phyloP scores from a whole-genome alignment of 257 asterid genomes.

The Ehretia macrophylla region DNA sequence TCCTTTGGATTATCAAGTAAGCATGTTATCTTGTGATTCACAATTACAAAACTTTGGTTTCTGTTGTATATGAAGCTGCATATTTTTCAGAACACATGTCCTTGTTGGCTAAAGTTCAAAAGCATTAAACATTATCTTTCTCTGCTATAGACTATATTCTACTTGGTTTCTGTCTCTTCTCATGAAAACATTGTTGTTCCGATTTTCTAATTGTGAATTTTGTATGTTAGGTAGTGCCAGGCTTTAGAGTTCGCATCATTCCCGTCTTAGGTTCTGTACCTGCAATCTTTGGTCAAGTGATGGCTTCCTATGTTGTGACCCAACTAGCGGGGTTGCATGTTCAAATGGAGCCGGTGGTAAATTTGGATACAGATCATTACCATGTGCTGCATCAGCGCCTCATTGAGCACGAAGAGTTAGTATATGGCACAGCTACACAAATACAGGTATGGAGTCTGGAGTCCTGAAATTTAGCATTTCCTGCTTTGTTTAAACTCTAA shows the following conservation, averaged over 20 bases:
- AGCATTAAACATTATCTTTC: background rate
- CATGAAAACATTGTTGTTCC: background rate
- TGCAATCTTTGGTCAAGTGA: constrained; percentile 94
- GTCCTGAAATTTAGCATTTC: constrained; percentile 6
- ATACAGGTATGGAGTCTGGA: constrained; percentile 56
- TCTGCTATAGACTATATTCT: background rate
- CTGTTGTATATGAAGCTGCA: too few species aligned
- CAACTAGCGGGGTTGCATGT: constrained; percentile 77
- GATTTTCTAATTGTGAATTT: constrained; percentile 11
- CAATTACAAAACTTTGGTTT: constrained; percentile 2
- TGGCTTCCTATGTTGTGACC: constrained; percentile 88
- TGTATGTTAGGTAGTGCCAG: constrained; percentile 80
- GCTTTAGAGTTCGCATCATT: constrained; percentile 93
- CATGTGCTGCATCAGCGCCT: constrained; percentile 83
- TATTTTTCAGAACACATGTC: too few species aligned
- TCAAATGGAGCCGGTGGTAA: constrained; percentile 85
- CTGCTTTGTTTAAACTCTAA: constrained; percentile 2
- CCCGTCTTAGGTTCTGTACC: constrained; percentile 97
- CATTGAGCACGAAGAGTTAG: constrained; percentile 87
- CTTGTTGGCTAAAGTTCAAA: background rate
- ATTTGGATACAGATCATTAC: constrained; percentile 79
- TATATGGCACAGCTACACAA: constrained; percentile 68
- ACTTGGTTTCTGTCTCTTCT: constrained; percentile 2
- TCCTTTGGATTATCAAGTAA: constrained; percentile 98
- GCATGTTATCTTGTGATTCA: constrained; percentile 16